A percentile compares a stretch with the other conserved stretches of the same genome.
Evolutionary conservation across 768 basidiomycete genomes (phyloP).

Genomic region (Amanita rubescens): DNA sequence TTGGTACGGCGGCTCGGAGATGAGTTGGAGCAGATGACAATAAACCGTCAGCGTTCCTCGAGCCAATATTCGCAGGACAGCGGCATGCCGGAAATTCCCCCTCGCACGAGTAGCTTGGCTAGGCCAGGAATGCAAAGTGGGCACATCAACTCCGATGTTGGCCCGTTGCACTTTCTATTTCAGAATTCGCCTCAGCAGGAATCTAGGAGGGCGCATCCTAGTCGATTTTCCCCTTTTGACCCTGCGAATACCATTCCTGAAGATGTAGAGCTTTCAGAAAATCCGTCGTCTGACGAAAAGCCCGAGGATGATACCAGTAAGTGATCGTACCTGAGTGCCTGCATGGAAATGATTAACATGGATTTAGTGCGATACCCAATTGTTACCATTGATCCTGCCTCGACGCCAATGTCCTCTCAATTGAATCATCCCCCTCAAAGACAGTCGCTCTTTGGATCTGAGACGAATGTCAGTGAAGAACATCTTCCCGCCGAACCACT

Average conservation of each 20-base stretch:
- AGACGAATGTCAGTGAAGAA: constrained; percentile 1
- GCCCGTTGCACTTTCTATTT: constrained; percentile 31
- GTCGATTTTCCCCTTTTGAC: constrained; percentile 30
- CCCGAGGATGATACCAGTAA: constrained; percentile 33
- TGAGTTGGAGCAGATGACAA: constrained; percentile 38
- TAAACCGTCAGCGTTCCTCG: constrained; percentile 18
- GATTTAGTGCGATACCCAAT: background rate
- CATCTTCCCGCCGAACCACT: constrained; percentile 5
- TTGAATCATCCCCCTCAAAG: background rate
- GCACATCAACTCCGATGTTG: constrained; percentile 22
- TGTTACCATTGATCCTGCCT: background rate
- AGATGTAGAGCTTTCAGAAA: constrained; percentile 38
- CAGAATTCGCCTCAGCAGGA: constrained; percentile 24
- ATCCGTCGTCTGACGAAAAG: constrained; percentile 30
- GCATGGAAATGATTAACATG: background rate
- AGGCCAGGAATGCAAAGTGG: constrained; percentile 10
- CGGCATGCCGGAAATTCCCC: background rate
- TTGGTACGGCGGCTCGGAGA: constrained; percentile 44
- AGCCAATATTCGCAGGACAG: constrained; percentile 22
- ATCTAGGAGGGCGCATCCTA: constrained; percentile 15
- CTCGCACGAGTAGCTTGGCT: background rate
- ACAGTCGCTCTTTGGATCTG: background rate
- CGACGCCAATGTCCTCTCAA: background rate
- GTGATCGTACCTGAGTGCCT: background rate
- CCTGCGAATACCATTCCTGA: constrained; percentile 38